Evolutionary conservation across 2,329 filamentous ascomycete species (phyloP).

Genomic region (Aureobasidium vineae): DNA sequence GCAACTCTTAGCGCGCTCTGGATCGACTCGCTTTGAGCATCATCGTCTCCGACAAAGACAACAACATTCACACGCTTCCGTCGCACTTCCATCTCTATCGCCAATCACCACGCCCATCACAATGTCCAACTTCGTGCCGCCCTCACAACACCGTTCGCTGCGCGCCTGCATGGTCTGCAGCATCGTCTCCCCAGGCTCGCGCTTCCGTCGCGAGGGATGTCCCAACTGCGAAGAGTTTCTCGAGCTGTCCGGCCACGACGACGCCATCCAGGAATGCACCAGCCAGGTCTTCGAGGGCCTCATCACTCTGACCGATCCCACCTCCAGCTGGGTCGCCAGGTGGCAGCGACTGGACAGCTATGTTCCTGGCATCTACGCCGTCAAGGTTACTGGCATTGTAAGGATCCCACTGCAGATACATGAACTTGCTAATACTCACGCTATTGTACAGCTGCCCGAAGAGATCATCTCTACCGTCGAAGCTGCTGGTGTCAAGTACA

Average conservation of each 20-base stretch:
- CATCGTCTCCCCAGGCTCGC: slow-evolving; percentile 77
- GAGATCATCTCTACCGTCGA: slow-evolving; percentile 57
- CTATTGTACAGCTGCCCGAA: slow-evolving; percentile 50
- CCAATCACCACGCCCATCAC: slow-evolving; percentile 32
- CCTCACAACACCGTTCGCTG: slow-evolving; percentile 76
- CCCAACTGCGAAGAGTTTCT: slow-evolving; percentile 97
- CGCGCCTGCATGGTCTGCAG: slow-evolving; percentile 99
- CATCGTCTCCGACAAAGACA: slow-evolving; percentile 4
- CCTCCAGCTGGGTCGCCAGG: slow-evolving; percentile 87
- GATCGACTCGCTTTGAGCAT: slow-evolving; percentile 2
- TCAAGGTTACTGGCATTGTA: slow-evolving; percentile 83
- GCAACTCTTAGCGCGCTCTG: slow-evolving; percentile 10
- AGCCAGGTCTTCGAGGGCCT: slow-evolving; percentile 94
- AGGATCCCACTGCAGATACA: slow-evolving; percentile 34
- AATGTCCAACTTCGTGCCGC: slow-evolving; percentile 65
- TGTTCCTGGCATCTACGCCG: slow-evolving; percentile 85
- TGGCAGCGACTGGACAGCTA: slow-evolving; percentile 92
- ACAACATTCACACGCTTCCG: neutral
- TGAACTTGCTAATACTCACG: slow-evolving; percentile 26
- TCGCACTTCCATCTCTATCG: neutral
- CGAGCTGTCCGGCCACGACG: slow-evolving; percentile 70
- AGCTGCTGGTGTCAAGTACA: slow-evolving; percentile 60
- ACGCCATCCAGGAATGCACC: slow-evolving; percentile 88
- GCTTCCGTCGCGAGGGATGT: slow-evolving; percentile 83
- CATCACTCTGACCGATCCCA: slow-evolving; percentile 80